phyloP scores from a whole-genome alignment of 176 grass and related monocot genomes.

The Triticum turgidum region DNA sequence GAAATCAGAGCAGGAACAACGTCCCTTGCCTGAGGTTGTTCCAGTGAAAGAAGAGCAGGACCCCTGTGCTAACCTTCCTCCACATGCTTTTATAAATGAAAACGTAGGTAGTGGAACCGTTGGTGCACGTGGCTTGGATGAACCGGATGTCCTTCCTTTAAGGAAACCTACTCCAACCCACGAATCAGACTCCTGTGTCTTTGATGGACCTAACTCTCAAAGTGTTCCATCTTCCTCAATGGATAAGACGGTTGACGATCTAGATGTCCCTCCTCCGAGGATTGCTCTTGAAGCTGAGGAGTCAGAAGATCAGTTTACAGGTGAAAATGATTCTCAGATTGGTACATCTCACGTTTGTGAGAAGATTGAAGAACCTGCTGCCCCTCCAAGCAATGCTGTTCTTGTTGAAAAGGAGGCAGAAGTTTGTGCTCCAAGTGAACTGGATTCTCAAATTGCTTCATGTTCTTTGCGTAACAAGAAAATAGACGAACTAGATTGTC shows the following conservation, averaged over 20 bases:
- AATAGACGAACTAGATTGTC: not conserved
- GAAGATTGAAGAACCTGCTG: slow-evolving; percentile 28
- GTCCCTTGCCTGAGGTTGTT: slow-evolving; percentile 16
- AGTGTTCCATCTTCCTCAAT: slow-evolving; percentile 7
- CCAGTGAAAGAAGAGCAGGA: slow-evolving; percentile 32
- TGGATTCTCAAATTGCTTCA: slow-evolving; percentile 26
- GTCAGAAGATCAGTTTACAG: slow-evolving; percentile 5
- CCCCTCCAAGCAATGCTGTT: not conserved
- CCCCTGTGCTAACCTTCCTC: not conserved
- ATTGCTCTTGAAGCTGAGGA: slow-evolving; percentile 22
- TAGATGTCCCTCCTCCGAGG: slow-evolving; percentile 4
- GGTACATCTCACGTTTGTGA: slow-evolving; percentile 25
- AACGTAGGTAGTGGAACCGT: slow-evolving; percentile 24
- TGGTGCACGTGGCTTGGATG: not conserved
- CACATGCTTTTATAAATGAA: slow-evolving; percentile 20
- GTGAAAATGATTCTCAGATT: slow-evolving; percentile 26
- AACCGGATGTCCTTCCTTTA: not conserved
- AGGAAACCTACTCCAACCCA: slow-evolving; percentile 23
- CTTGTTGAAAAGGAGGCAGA: slow-evolving; percentile 9
- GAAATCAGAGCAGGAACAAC: slow-evolving; percentile 26
- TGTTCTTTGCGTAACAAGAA: slow-evolving; percentile 28
- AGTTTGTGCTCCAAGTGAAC: slow-evolving; percentile 29
- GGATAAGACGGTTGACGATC: not conserved
- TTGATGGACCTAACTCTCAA: slow-evolving; percentile 12
- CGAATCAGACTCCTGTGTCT: slow-evolving; percentile 4